These are phyloP conservation scores for Linderina pennispora DNA, from an alignment of 192 early-diverging fungal genomes.

Conservation along the genomic window DNA sequence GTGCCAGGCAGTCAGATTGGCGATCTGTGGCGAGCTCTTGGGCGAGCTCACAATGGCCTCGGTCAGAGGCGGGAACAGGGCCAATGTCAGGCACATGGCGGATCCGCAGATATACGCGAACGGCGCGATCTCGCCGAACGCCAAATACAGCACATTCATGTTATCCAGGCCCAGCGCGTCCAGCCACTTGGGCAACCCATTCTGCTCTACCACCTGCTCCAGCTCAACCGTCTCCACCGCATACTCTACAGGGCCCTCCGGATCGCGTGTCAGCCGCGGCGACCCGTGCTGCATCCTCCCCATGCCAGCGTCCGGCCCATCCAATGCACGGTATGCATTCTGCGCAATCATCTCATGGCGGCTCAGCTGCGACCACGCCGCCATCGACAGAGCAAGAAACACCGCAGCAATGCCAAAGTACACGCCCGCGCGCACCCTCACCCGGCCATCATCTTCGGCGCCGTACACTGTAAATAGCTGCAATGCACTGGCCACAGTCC, in stretches of 20 bases:
- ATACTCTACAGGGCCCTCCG: not conserved
- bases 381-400: constrained; percentile 25
- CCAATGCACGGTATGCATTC: not conserved
- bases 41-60: constrained; percentile 51
- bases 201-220: not conserved
- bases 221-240: not conserved
- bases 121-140: constrained; percentile 16
- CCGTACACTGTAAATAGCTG: constrained; percentile 51
- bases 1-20: constrained; percentile 54
- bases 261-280: constrained; percentile 18
- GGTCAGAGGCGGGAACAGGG: constrained; percentile 71
- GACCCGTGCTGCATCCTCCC: constrained; percentile 17
- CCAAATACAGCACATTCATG: constrained; percentile 12
- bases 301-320: not conserved
- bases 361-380: constrained; percentile 27
- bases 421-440: constrained; percentile 17
- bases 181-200: constrained; percentile 9
- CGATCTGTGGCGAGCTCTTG: constrained; percentile 8
- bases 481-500: constrained; percentile 57
- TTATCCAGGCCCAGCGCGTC: constrained; percentile 18
- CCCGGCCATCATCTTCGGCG: not conserved
- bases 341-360: not conserved
- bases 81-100: constrained; percentile 60
- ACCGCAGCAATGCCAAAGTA: constrained; percentile 26
- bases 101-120: constrained; percentile 40